phyloP scores from a whole-genome alignment of 805 yeast genomes.

The Blastobotrys attinorum region DNA sequence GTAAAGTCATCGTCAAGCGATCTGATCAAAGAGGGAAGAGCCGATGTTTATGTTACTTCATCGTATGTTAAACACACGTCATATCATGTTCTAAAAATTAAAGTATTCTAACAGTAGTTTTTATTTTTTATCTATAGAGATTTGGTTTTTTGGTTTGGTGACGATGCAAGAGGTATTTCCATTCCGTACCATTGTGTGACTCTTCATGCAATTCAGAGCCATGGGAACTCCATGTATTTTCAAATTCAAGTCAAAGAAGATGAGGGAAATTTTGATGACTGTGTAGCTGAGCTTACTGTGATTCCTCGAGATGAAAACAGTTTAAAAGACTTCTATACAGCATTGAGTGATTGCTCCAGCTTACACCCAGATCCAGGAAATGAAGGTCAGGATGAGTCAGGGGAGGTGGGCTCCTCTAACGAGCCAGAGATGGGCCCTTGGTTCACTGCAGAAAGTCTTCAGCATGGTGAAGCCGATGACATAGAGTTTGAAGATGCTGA shows the following conservation, averaged over 20 bases:
- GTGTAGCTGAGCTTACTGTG: slow-evolving; percentile 10
- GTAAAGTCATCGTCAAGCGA: slow-evolving; percentile 3
- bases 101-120: background rate
- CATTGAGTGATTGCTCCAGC: slow-evolving; percentile 19
- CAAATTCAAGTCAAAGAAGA: too few species aligned
- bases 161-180: slow-evolving; percentile 12
- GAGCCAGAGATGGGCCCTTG: slow-evolving; percentile 5
- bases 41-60: slow-evolving; percentile 20
- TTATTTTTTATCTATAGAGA: too few species aligned
- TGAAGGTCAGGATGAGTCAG: slow-evolving; percentile 5
- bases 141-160: slow-evolving; percentile 19
- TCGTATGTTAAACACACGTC: too few species aligned
- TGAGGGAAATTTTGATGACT: slow-evolving; percentile 2
- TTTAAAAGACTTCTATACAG: slow-evolving; percentile 12
- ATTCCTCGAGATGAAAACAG: slow-evolving; percentile 1
- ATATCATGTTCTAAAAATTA: slow-evolving; percentile 16
- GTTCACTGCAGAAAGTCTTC: slow-evolving; percentile 8
- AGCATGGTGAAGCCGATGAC: slow-evolving; percentile 13
- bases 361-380: slow-evolving; percentile 18
- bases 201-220: slow-evolving; percentile 23
- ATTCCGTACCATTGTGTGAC: slow-evolving; percentile 19
- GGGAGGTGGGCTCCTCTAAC: background rate
- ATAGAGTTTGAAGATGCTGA: slow-evolving; percentile 9
- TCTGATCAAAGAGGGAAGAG: background rate
- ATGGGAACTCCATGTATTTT: slow-evolving; percentile 12